These are phyloP conservation scores for Hericium rajendrae DNA, from an alignment of 768 basidiomycete species.

Conservation along the genomic window DNA sequence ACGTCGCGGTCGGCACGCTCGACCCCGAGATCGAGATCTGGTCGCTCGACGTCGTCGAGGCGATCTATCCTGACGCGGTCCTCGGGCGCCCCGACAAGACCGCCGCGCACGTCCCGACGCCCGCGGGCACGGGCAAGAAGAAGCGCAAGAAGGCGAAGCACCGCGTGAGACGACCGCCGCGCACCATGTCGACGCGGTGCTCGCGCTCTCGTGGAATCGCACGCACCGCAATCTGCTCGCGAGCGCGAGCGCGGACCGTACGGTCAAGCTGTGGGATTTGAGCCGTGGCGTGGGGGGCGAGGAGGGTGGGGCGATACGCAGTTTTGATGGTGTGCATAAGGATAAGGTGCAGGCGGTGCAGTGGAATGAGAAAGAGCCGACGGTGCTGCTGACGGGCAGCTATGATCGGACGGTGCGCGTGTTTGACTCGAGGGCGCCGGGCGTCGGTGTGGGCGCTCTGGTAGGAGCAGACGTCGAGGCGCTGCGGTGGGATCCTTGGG, in stretches of 20 bases:
- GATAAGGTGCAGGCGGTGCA: slow-evolving; percentile 96
- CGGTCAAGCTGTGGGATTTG: slow-evolving; percentile 97
- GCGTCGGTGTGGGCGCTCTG: slow-evolving; percentile 72
- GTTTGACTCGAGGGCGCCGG: slow-evolving; percentile 84
- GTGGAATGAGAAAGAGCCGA: slow-evolving; percentile 87
- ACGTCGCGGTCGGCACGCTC: slow-evolving; percentile 92
- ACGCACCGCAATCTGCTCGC: slow-evolving; percentile 84
- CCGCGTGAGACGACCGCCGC: slow-evolving; percentile 45
- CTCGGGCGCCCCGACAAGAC: slow-evolving; percentile 85
- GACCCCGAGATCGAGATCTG: slow-evolving; percentile 99
- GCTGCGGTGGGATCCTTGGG: slow-evolving; percentile 94
- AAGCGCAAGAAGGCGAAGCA: slow-evolving; percentile 83
- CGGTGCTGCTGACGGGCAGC: slow-evolving; percentile 84
- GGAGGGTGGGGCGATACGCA: slow-evolving; percentile 65
- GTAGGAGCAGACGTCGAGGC: slow-evolving; percentile 92
- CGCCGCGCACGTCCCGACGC: slow-evolving; percentile 65
- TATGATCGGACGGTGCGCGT: slow-evolving; percentile 93
- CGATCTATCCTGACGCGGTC: slow-evolving; percentile 87
- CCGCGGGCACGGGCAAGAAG: slow-evolving; percentile 92
- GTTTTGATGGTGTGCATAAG: slow-evolving; percentile 71
- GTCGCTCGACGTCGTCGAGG: slow-evolving; percentile 89
- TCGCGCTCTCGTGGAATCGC: slow-evolving; percentile 90
- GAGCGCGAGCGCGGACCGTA: slow-evolving; percentile 87
- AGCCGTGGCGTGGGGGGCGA: slow-evolving; percentile 28
- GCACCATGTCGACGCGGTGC: slow-evolving; percentile 89